Conservation (phyloP, 441 rosid genomes). For the Populus hybrid region DNA sequence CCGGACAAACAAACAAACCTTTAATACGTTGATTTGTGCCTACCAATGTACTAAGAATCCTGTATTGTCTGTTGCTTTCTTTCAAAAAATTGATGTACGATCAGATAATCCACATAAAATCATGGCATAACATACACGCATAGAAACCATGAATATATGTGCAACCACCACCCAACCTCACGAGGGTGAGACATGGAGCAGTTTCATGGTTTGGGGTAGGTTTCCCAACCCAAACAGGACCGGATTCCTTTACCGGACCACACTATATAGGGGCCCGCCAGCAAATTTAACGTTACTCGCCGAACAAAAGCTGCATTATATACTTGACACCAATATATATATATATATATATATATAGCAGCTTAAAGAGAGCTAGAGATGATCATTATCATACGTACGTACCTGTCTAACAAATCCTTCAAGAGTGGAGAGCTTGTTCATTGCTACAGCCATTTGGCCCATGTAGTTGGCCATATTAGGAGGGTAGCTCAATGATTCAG, state of each 20-base stretch:
- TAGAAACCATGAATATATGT: background rate
- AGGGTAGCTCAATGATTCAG: constrained; percentile 73
- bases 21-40: no score
- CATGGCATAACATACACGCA: background rate
- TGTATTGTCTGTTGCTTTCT: background rate
- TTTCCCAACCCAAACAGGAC: constrained; percentile 25
- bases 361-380: background rate
- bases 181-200: constrained; percentile 24
- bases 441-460: constrained; percentile 94
- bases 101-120: background rate
- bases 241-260: constrained; percentile 24
- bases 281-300: background rate
- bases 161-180: constrained; percentile 11
- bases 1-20: no score
- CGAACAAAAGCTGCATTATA: background rate
- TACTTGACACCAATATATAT: background rate
- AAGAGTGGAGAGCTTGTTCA: constrained; percentile 84
- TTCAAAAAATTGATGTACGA: background rate
- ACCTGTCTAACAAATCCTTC: constrained; percentile 97
- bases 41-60: no score
- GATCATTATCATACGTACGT: no score
- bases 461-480: constrained; percentile 88
- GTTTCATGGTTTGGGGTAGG: constrained; percentile 34
- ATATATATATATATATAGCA: background rate
- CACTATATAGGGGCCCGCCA: constrained; percentile 9